Percentiles rank a stretch among this genome's conserved stretches.
Conservation (phyloP, 2,329 filamentous ascomycete species). For the Hymenoscyphus linearis region DNA sequence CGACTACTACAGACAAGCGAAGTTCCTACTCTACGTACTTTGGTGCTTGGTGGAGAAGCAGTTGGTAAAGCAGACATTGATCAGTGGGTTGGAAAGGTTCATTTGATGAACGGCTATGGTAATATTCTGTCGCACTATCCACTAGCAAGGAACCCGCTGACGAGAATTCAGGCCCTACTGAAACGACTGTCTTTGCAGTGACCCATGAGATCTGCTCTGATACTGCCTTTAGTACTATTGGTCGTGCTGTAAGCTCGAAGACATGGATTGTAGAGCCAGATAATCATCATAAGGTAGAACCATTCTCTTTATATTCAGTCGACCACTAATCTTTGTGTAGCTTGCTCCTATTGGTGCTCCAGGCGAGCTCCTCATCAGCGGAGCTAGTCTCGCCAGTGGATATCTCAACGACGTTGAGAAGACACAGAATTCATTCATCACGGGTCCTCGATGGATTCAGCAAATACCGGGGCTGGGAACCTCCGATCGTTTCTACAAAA, state of each 20-base stretch:
- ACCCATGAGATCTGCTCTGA: neutral
- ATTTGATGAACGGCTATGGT: neutral
- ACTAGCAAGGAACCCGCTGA: constrained; percentile 21
- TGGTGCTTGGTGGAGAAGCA: constrained; percentile 24
- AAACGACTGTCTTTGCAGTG: constrained; percentile 21
- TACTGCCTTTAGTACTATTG: constrained; percentile 4
- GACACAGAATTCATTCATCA: constrained; percentile 33
- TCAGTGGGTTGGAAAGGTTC: neutral
- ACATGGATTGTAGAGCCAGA: constrained; percentile 34
- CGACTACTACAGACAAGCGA: constrained; percentile 15
- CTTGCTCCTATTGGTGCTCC: constrained; percentile 18
- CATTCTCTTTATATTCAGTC: no score
- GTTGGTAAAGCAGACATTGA: constrained; percentile 35
- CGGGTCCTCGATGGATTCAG: neutral
- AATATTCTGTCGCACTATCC: neutral
- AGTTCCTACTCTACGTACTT: constrained; percentile 17
- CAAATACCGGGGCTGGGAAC: neutral
- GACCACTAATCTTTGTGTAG: no score
- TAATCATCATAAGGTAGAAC: constrained; percentile 9
- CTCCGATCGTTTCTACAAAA: constrained; percentile 41
- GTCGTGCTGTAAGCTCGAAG: constrained; percentile 3
- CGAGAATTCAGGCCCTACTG: neutral
- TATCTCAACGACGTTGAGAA: constrained; percentile 54
- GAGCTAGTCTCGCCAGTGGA: constrained; percentile 53
- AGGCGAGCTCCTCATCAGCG: constrained; percentile 29